Evolutionary conservation across 2,329 filamentous ascomycete species (phyloP).

Genomic region (Phaeosphaeria sp.): DNA sequence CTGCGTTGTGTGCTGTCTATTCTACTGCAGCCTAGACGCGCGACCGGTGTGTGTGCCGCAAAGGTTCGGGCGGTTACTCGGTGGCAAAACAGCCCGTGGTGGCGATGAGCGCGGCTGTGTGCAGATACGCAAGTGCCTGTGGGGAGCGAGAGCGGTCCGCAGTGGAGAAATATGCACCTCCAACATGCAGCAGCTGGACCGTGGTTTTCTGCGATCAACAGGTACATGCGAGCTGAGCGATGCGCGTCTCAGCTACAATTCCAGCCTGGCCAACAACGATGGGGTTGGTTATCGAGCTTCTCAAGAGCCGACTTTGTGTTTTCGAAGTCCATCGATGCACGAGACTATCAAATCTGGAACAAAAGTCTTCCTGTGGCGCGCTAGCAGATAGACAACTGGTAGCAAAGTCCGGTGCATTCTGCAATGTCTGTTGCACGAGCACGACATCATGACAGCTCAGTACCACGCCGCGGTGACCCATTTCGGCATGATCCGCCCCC

Average conservation of each 20-base stretch:
- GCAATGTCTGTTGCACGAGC: neutral
- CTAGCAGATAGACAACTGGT: neutral
- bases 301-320: no score
- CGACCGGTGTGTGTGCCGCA: neutral
- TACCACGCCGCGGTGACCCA: neutral
- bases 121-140: neutral
- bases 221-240: neutral
- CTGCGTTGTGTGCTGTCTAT: neutral
- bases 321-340: neutral
- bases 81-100: neutral
- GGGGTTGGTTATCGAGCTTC: no score
- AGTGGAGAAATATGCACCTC: neutral
- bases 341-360: neutral
- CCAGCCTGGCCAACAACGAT: no score
- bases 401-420: neutral
- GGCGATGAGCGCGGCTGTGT: neutral
- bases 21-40: neutral
- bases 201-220: neutral
- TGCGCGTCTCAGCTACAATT: no score
- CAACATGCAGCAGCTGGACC: neutral
- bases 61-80: no score
- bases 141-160: neutral
- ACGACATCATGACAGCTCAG: neutral
- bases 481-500: neutral
- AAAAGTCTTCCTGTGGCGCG: neutral